phyloP scores from a whole-genome alignment of 768 basidiomycete species.

The Tephrocybe sp. region DNA sequence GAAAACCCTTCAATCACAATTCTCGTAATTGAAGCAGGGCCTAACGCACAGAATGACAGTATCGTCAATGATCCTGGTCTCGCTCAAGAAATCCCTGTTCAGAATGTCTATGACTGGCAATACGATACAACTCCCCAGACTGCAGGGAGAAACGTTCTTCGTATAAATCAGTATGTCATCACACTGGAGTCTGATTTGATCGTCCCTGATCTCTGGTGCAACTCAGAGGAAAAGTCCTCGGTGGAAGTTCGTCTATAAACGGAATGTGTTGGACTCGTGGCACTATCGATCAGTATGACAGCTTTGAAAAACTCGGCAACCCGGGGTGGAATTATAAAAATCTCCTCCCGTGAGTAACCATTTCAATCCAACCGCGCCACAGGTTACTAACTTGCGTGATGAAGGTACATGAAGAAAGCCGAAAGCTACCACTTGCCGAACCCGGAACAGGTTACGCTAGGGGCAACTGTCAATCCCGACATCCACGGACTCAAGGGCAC shows the following conservation, averaged over 20 bases:
- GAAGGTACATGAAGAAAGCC: conserved; percentile 15
- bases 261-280: conserved; percentile 21
- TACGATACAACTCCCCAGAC: conserved; percentile 15
- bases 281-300: conserved; percentile 17
- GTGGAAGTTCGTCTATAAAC: conserved; percentile 20
- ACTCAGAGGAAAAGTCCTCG: conserved; percentile 16
- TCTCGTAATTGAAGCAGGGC: conserved; percentile 17
- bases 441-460: conserved; percentile 7
- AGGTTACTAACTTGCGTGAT: background rate
- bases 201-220: background rate
- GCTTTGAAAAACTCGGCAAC: conserved; percentile 18
- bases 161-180: conserved; percentile 8
- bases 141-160: conserved; percentile 5
- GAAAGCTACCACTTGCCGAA: conserved; percentile 14
- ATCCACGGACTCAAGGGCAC: conserved; percentile 12
- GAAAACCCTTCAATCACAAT: conserved; percentile 3
- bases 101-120: conserved; percentile 5
- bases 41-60: conserved; percentile 12
- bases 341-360: background rate
- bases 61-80: conserved; percentile 14
- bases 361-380: background rate
- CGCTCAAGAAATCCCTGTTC: conserved; percentile 1
- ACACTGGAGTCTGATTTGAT: background rate
- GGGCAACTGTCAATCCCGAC: conserved; percentile 8
- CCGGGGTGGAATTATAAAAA: conserved; percentile 21